A percentile compares a stretch with the other conserved stretches of the same genome.
Conservation (phyloP, 192 early-diverging fungal genomes). For the Backusella morwellensis region DNA sequence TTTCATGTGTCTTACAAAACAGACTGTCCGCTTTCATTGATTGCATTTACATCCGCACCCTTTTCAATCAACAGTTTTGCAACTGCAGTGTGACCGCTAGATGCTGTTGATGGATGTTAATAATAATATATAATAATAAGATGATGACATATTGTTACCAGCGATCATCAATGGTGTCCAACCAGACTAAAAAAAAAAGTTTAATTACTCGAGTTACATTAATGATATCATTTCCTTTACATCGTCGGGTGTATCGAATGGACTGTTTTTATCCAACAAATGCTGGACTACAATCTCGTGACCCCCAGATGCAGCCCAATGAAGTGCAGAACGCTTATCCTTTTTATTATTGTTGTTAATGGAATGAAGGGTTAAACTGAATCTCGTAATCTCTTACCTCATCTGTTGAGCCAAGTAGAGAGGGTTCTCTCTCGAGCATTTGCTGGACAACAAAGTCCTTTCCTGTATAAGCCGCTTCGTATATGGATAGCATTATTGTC, state of each 20-base stretch:
- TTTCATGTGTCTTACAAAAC: constrained; percentile 39
- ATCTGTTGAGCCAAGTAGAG: constrained; percentile 60
- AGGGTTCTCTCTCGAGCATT: constrained; percentile 49
- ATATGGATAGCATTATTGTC: constrained; percentile 2
- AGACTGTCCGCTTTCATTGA: constrained; percentile 52
- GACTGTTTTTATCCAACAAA: constrained; percentile 60
- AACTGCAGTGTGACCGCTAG: constrained; percentile 42
- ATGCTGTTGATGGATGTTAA: constrained; percentile 28
- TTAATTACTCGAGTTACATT: background rate
- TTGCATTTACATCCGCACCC: constrained; percentile 37
- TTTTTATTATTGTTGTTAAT: background rate
- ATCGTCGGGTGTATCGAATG: constrained; percentile 66
- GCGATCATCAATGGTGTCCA: constrained; percentile 59
- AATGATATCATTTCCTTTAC: constrained; percentile 30
- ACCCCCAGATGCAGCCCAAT: constrained; percentile 71
- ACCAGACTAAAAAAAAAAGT: constrained; percentile 29
- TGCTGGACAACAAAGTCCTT: constrained; percentile 45
- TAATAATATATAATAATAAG: background rate
- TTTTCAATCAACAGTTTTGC: constrained; percentile 36
- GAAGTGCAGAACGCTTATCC: constrained; percentile 48
- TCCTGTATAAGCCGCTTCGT: constrained; percentile 38
- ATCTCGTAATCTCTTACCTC: constrained; percentile 29
- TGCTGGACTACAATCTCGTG: constrained; percentile 63
- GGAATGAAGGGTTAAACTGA: background rate
- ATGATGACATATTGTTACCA: constrained; percentile 26